Percentiles rank a stretch among this genome's conserved stretches.
phyloP scores from a whole-genome alignment of 106 monocot species.

The Dioscorea zingiberensis region DNA sequence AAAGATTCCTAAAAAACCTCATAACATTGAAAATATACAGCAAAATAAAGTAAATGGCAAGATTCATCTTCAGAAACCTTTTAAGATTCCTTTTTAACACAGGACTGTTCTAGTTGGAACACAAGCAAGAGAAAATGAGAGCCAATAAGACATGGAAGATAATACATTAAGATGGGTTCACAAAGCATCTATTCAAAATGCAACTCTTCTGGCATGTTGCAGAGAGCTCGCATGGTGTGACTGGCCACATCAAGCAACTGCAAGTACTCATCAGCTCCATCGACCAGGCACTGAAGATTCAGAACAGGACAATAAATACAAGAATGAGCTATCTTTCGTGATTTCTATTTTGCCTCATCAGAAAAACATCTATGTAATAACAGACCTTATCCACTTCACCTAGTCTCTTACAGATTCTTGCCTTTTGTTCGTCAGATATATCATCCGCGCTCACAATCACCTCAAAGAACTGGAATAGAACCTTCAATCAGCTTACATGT shows the following conservation, averaged over 20 bases:
- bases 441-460: slow-evolving; percentile 56
- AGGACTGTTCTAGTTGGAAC: too few relatives aligned
- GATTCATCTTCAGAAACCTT: too few relatives aligned
- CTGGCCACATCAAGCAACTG: slow-evolving; percentile 88
- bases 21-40: too few relatives aligned
- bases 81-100: too few relatives aligned
- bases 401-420: slow-evolving; percentile 73
- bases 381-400: slow-evolving; percentile 91
- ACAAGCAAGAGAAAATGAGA: too few relatives aligned
- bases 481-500: background rate
- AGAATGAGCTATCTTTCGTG: background rate
- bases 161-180: background rate
- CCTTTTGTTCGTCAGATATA: slow-evolving; percentile 85
- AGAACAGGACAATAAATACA: background rate
- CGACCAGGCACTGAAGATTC: slow-evolving; percentile 56
- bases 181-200: slow-evolving; percentile 21
- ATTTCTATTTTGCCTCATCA: background rate
- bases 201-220: slow-evolving; percentile 67
- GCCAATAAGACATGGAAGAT: too few relatives aligned
- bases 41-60: too few relatives aligned
- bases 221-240: slow-evolving; percentile 67
- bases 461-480: slow-evolving; percentile 62
- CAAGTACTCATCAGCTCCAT: slow-evolving; percentile 96
- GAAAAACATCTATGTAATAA: background rate
- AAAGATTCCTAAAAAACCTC: too few relatives aligned